Conservation (phyloP, 2,329 filamentous ascomycete genomes). For the Diaporthe vaccinii region DNA sequence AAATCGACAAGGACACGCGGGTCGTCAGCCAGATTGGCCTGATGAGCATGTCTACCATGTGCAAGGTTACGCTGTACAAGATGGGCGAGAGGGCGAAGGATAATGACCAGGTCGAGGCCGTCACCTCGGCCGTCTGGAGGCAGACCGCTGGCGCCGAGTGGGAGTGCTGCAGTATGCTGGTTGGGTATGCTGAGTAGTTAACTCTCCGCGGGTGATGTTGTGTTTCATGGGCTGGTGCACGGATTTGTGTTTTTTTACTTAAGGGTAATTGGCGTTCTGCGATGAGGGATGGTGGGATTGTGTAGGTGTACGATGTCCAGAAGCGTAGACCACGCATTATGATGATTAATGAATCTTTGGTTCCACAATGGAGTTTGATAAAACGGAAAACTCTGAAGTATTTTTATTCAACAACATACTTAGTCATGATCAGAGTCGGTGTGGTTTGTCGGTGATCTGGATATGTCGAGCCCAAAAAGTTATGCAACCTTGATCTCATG, state of each 20-base stretch:
- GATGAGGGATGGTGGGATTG: background rate
- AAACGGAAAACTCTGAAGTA: too few species aligned
- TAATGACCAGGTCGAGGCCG: constrained; percentile 49
- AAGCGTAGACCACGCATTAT: background rate
- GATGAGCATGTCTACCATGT: constrained; percentile 54
- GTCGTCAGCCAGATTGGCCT: constrained; percentile 55
- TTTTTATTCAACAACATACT: too few species aligned
- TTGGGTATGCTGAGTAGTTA: constrained; percentile 40
- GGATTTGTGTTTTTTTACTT: background rate
- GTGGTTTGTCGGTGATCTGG: too few species aligned
- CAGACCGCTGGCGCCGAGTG: constrained; percentile 55
- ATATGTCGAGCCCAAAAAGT: too few species aligned
- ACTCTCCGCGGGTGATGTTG: background rate
- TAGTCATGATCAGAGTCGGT: too few species aligned
- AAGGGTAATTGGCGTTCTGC: constrained; percentile 6
- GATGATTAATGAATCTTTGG: background rate
- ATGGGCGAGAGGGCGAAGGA: constrained; percentile 44
- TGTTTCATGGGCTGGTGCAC: background rate
- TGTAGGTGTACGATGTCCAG: constrained; percentile 4
- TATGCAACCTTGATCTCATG: too few species aligned
- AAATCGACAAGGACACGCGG: constrained; percentile 50
- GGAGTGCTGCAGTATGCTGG: constrained; percentile 46
- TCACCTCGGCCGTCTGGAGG: constrained; percentile 50
- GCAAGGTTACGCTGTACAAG: constrained; percentile 50
- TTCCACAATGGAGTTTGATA: too few species aligned